phyloP scores from a whole-genome alignment of 192 early-diverging fungal species.

The Linnemannia hyalina region DNA sequence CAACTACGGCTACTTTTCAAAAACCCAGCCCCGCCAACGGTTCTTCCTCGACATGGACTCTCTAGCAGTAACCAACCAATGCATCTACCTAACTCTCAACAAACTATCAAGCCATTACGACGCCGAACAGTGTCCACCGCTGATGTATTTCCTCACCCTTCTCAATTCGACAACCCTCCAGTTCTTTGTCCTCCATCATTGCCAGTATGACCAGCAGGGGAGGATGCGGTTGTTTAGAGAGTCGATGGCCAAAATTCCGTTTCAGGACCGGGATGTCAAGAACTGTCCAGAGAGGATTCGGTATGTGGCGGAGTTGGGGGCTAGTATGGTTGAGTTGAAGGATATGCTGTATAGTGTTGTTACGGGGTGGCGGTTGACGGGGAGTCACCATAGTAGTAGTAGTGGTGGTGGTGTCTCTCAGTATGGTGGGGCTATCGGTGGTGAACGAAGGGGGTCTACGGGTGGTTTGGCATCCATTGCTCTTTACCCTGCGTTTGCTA shows the following conservation, averaged over 20 bases:
- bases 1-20: conserved; percentile 69
- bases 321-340: conserved; percentile 39
- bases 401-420: neutral
- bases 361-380: conserved; percentile 23
- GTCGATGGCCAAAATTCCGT: conserved; percentile 72
- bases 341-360: conserved; percentile 18
- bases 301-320: conserved; percentile 31
- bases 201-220: conserved; percentile 70
- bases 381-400: neutral
- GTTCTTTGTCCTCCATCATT: conserved; percentile 60
- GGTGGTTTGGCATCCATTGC: neutral
- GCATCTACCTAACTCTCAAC: conserved; percentile 62
- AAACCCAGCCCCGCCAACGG: conserved; percentile 65
- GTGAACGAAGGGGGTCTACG: neutral
- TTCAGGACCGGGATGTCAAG: conserved; percentile 43
- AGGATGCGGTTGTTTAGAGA: conserved; percentile 68
- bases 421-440: neutral
- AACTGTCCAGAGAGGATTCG: conserved; percentile 2
- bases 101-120: conserved; percentile 25
- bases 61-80: conserved; percentile 68
- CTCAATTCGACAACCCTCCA: conserved; percentile 67
- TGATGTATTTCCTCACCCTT: conserved; percentile 61
- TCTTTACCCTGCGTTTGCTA: neutral
- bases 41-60: conserved; percentile 65
- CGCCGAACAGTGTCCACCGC: conserved; percentile 9